Evolutionary conservation across 2,329 filamentous ascomycete species (phyloP), one percentile per base, ranked within the genome.

Genomic region (Claviceps africana): DNA sequence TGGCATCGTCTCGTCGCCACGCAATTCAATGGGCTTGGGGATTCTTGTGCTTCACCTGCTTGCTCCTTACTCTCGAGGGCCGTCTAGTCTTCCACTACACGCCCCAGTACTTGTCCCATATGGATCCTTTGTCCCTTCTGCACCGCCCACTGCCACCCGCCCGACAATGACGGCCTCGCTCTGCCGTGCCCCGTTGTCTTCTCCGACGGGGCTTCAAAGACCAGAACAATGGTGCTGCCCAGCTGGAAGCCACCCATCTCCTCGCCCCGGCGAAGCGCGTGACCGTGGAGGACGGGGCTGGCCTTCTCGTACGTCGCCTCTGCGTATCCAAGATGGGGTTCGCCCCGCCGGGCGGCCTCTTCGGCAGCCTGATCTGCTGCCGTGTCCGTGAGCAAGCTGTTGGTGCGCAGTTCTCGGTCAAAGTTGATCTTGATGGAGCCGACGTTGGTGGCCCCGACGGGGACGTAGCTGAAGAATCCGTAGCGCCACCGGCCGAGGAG

Each of bases 221-320:
- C 89, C 50, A 98, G 74, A 40, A 98, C 93, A 58, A 98, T 83
- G 1, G 91, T 95, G 66, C 88, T 95, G 21, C 93, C 93, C 3
- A 98, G 76, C 72, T 94, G 88, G 71, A 98, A 98, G 0, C 93
- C 94, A 51, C 93, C 93, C 89, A 98, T 97, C 69, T 98, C 93
- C 64, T 97, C 91, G 37, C 93, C 93, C 45, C 86, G 78, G 56
- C 83, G 80, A 52, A 98, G 72, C 1, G 91, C 85, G 65, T 97
- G 83, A 2, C 94, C 93, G 21, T 81, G 81, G 0, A 98, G 75
- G 2, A 95, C 78, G 3, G 75, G 70, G 61, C 86, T 94, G 1
- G 91, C 88, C 17, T 75, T 76, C 46, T 79, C 79, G 64, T 98
- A 98, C 2, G 86, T 90, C 8, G 93, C 94, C 70, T 98, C 93